phyloP scores from a whole-genome alignment of 1,284 basidiomycete species.

The Grifola frondosa region DNA sequence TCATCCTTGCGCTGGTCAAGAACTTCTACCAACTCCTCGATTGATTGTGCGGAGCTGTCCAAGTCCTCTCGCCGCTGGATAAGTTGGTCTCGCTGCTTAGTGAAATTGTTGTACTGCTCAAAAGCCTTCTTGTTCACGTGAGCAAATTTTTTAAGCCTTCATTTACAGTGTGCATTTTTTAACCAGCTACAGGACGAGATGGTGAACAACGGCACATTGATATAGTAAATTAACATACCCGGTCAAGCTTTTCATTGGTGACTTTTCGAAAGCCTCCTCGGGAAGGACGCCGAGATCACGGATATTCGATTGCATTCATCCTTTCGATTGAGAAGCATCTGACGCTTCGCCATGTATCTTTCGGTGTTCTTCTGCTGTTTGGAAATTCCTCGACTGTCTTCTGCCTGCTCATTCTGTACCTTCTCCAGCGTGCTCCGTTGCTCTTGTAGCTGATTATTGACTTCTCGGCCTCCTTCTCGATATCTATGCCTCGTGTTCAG shows the following conservation, averaged over 20 bases:
- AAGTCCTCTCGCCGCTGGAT: conserved; percentile 86
- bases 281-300: conserved; percentile 95
- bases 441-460: conserved; percentile 66
- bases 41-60: conserved; percentile 85
- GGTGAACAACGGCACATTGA: background rate
- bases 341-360: conserved; percentile 88
- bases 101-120: conserved; percentile 97
- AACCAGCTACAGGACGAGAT: conserved; percentile 59
- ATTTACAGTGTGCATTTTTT: conserved; percentile 90
- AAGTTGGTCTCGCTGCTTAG: conserved; percentile 94
- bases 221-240: conserved; percentile 48
- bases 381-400: conserved; percentile 83
- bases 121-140: conserved; percentile 99
- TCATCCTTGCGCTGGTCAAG: conserved; percentile 98
- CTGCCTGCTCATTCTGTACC: conserved; percentile 78
- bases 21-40: conserved; percentile 92
- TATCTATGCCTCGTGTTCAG: conserved; percentile 39
- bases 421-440: conserved; percentile 70
- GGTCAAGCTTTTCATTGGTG: conserved; percentile 77
- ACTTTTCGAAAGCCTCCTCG: conserved; percentile 97
- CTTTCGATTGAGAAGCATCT: conserved; percentile 80
- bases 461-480: conserved; percentile 72
- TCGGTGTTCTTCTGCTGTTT: conserved; percentile 94
- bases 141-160: conserved; percentile 94
- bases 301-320: conserved; percentile 95